These are phyloP conservation scores for Ochromonas danica DNA, from an alignment of 108 stramenopile genomes.

Conservation along the genomic window DNA sequence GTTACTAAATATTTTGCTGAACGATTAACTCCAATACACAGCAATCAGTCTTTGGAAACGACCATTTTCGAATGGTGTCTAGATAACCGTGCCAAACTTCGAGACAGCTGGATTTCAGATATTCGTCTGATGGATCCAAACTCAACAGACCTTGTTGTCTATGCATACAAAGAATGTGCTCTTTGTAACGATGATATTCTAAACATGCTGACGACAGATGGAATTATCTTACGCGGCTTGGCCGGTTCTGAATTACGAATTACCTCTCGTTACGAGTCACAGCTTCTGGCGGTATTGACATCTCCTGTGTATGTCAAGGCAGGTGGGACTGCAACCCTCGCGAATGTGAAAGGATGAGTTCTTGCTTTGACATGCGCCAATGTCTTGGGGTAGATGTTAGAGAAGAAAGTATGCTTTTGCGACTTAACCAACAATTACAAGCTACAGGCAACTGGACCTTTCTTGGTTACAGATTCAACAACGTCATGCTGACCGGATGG, in stretches of 20 bases:
- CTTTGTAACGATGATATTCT: neutral
- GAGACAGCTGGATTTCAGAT: constrained; percentile 2
- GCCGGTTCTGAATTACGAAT: neutral
- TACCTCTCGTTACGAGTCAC: constrained; percentile 5
- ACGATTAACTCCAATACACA: neutral
- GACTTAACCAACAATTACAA: neutral
- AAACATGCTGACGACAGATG: constrained; percentile 3
- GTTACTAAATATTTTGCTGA: constrained; percentile 26
- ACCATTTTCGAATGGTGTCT: constrained; percentile 28
- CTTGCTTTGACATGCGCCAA: neutral
- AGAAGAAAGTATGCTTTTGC: neutral
- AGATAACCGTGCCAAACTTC: constrained; percentile 25
- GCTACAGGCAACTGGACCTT: neutral
- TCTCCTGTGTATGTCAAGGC: constrained; percentile 22
- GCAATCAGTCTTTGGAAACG: constrained; percentile 31
- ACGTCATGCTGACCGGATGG: neutral
- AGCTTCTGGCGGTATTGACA: constrained; percentile 13
- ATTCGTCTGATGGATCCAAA: constrained; percentile 22
- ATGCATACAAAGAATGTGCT: constrained; percentile 30
- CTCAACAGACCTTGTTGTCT: constrained; percentile 30
- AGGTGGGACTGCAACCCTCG: constrained; percentile 12
- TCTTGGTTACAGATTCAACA: neutral
- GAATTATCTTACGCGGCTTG: neutral
- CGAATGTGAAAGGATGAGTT: neutral
- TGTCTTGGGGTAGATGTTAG: neutral